Base-by-base conservation (phyloP, 164 flowering plant species). In the Chimonanthus salicifolius region DNA sequence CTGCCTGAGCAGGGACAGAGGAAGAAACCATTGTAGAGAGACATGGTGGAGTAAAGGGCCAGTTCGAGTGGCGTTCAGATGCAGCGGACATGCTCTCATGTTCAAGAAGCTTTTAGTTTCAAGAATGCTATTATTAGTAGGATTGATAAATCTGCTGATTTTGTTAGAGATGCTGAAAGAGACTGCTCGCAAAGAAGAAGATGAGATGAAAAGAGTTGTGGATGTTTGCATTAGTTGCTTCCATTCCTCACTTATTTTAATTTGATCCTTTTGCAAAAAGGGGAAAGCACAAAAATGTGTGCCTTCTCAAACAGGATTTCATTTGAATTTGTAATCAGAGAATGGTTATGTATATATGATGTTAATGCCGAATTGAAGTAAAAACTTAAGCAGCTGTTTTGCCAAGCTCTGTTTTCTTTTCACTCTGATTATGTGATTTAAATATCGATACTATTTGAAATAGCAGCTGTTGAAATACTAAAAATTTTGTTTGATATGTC, bases 31-130 rank as follows among this genome's bases (percentile, higher is more conserved):
- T 84, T 96, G 1, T 82, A 89, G 15, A 74, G 82, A 51, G 97
- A 89, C 47, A 76, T 89, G n/a, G 81, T 87, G 83, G 94, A 90
- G 45, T 79, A 92, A 3, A 80, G 95, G 65, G 82, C 83, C 10
- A 92, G 94, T 75, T 64, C 90, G 8, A 90, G 96, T 71, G 82
- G 92, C 5, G 84, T 88, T 46, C 80, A 84, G 70, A 89, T 90
- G 95, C 88, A 86, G 72, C 21, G 86, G 47, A 78, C 89, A 2
- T 80, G 83, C 72, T 77, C 85, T 10, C 88, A 82, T 60, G 77
- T 76, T 71, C 86, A 84, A 64, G 90, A 90, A 62, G 81, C 75
- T 18, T 78, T 83, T 70, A 69, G 76, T 74, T 82, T 71, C 65
- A 82, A 80, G 73, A 80, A 78, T 58, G 77, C 78, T n/a, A 81